Percentiles rank a stretch among this genome's conserved stretches.
phyloP scores from a whole-genome alignment of 2,329 filamentous ascomycete genomes.

The Ophiostoma perfectum region DNA sequence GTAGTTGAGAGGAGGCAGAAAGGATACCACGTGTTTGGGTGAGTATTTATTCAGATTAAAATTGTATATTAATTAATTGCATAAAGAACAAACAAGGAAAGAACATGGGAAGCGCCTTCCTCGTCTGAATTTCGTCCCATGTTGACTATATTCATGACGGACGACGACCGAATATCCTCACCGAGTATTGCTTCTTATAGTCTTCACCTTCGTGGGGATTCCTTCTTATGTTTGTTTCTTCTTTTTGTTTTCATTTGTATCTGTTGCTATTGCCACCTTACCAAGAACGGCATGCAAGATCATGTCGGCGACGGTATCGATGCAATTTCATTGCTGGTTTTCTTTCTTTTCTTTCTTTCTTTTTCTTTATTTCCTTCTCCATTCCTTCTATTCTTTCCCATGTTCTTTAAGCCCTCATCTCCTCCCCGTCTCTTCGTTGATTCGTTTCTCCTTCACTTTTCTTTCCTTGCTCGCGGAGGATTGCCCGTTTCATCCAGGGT shows the following conservation, averaged over 20 bases:
- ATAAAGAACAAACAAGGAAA: too few species aligned
- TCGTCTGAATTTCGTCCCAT: too few species aligned
- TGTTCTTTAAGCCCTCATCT: not conserved
- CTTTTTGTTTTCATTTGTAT: not conserved
- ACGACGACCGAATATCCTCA: too few species aligned
- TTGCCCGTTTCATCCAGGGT: too few species aligned
- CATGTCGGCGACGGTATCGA: not conserved
- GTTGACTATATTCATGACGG: too few species aligned
- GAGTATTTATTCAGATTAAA: too few species aligned
- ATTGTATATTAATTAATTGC: too few species aligned
- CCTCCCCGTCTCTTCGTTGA: too few species aligned
- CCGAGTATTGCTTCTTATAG: too few species aligned
- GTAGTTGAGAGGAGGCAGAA: too few species aligned
- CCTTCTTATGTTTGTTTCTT: not conserved
- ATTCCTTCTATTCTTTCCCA: not conserved
- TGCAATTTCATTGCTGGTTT: not conserved
- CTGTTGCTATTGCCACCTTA: not conserved
- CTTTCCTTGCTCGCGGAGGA: not conserved
- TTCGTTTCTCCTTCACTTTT: not conserved
- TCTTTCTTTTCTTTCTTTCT: not conserved
- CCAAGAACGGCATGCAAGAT: not conserved
- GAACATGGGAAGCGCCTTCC: too few species aligned
- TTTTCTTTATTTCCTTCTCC: not conserved
- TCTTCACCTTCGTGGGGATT: not conserved
- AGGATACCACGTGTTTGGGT: too few species aligned